A percentile compares a stretch with the other conserved stretches of the same genome.
Evolutionary conservation across 768 basidiomycete species (phyloP).

Genomic region (Rhizopogon vinicolor): DNA sequence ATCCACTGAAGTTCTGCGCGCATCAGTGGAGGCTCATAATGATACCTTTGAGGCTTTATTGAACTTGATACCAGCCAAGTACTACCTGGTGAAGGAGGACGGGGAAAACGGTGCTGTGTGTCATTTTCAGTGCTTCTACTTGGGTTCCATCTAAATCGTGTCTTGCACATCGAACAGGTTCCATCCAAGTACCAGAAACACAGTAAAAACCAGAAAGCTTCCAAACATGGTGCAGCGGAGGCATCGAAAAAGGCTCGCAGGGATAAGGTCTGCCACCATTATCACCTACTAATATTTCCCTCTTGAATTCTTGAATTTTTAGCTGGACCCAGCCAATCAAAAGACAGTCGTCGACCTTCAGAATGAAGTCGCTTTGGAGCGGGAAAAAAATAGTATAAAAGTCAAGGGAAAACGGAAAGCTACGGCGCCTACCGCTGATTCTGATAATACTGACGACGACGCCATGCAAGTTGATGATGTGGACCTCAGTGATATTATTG

Average conservation of each 20-base stretch:
- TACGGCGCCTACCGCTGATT: slow-evolving; percentile 22
- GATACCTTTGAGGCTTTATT: slow-evolving; percentile 80
- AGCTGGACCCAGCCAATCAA: slow-evolving; percentile 94
- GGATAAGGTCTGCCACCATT: slow-evolving; percentile 57
- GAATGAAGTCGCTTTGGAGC: slow-evolving; percentile 39
- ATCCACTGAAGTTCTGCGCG: slow-evolving; percentile 39
- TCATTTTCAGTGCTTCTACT: not conserved
- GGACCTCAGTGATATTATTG: slow-evolving; percentile 22
- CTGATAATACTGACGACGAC: slow-evolving; percentile 23
- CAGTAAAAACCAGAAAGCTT: slow-evolving; percentile 79
- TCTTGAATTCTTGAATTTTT: not conserved
- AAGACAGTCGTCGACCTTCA: slow-evolving; percentile 74
- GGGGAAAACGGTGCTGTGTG: slow-evolving; percentile 10
- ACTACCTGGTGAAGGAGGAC: slow-evolving; percentile 52
- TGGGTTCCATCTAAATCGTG: not conserved
- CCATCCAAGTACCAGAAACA: slow-evolving; percentile 79
- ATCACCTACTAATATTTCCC: not conserved
- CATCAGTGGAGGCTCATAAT: slow-evolving; percentile 81
- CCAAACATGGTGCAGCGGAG: slow-evolving; percentile 86
- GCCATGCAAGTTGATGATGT: slow-evolving; percentile 27
- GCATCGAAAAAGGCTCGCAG: slow-evolving; percentile 84
- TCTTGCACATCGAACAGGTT: slow-evolving; percentile 26
- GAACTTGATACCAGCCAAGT: slow-evolving; percentile 83
- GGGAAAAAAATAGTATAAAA: slow-evolving; percentile 18
- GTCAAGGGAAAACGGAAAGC: slow-evolving; percentile 49